These are phyloP conservation scores for Umbilicus rupestris DNA, from an alignment of 164 flowering plant genomes.

Conservation along the genomic window DNA sequence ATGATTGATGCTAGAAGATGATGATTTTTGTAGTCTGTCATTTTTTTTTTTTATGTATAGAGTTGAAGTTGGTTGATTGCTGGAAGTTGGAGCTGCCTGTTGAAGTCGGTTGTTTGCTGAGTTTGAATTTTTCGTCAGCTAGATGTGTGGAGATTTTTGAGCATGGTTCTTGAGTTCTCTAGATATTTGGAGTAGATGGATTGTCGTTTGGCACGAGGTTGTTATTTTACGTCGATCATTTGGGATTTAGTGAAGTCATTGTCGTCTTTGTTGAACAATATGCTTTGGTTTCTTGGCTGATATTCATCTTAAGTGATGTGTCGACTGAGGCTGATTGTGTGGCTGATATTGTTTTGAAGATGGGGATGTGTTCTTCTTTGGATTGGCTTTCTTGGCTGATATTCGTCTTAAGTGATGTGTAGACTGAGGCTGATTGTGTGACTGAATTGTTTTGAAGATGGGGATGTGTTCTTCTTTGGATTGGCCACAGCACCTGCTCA, in stretches of 20 bases:
- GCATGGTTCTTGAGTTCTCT: too few relatives aligned
- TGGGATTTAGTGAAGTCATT: too few relatives aligned
- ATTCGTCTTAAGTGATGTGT: neutral
- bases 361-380: constrained; percentile 71
- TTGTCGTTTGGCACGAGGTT: too few relatives aligned
- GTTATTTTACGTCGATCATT: too few relatives aligned
- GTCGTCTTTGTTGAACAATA: neutral
- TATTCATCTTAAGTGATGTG: neutral
- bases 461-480: constrained; percentile 74
- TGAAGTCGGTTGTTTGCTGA: neutral
- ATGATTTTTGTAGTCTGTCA: neutral
- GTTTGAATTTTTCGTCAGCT: too few relatives aligned
- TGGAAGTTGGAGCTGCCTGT: too few relatives aligned
- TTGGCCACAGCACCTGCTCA: constrained; percentile 99
- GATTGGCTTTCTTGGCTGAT: constrained; percentile 70
- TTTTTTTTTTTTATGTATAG: neutral
- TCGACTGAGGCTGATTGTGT: neutral
- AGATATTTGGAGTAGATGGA: too few relatives aligned
- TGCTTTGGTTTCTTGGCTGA: neutral
- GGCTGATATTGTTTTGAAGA: constrained; percentile 20
- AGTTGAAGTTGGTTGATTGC: neutral
- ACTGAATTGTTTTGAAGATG: constrained; percentile 24
- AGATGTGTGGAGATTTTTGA: too few relatives aligned
- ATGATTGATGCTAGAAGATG: neutral
- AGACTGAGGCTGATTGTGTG: neutral